phyloP scores from a whole-genome alignment of 1,284 basidiomycete species.

The Ceratobasidium sp. region DNA sequence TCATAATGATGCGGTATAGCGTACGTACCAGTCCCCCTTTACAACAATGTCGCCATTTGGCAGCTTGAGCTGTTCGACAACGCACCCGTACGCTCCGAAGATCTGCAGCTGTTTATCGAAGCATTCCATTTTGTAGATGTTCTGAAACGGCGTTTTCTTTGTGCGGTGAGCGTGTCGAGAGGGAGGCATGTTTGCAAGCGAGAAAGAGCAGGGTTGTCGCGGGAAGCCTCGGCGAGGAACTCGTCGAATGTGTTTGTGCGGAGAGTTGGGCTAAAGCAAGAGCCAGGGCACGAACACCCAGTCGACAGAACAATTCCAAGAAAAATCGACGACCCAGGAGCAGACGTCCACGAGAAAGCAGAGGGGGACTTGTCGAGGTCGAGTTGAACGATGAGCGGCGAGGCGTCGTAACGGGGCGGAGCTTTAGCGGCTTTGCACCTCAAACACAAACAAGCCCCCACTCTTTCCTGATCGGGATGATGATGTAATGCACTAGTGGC shows the following conservation, averaged over 20 bases:
- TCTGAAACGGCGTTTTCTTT: neutral
- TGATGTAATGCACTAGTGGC: neutral
- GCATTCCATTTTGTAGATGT: neutral
- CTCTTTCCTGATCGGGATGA: conserved; percentile 19
- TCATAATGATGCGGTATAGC: neutral
- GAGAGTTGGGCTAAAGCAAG: no score
- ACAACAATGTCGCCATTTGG: neutral
- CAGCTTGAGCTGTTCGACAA: neutral
- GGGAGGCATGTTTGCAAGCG: neutral
- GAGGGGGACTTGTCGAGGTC: neutral
- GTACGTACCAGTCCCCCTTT: conserved; percentile 16
- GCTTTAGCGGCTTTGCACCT: neutral
- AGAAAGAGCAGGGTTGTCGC: neutral
- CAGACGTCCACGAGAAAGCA: no score
- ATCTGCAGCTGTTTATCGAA: conserved; percentile 27
- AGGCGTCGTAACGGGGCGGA: neutral
- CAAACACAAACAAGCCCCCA: conserved; percentile 43
- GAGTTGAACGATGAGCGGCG: neutral
- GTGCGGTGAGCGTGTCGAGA: neutral
- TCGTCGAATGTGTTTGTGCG: no score
- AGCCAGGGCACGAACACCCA: no score
- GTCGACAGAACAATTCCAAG: no score
- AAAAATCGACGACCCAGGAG: no score
- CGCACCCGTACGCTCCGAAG: conserved; percentile 4
- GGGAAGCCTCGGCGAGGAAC: no score